Evolutionary conservation across 2,329 filamentous ascomycete species (phyloP).

Genomic region (Passalora sequoiae): DNA sequence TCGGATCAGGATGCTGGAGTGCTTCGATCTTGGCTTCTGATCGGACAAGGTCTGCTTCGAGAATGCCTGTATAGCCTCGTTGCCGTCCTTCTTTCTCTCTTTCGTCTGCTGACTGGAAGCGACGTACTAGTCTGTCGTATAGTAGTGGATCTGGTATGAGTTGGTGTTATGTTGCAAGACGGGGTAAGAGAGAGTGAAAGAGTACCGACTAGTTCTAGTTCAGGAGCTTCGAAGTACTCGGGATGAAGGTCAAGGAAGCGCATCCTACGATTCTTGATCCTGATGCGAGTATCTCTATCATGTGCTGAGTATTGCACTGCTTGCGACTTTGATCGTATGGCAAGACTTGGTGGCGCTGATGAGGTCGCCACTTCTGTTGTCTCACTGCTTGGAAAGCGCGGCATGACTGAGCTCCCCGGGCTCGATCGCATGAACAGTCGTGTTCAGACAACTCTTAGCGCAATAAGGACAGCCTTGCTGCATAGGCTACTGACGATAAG

Average conservation of each 20-base stretch:
- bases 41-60: conserved; percentile 71
- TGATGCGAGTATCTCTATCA: conserved; percentile 6
- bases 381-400: conserved; percentile 2
- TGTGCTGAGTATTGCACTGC: background rate
- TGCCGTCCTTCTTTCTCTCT: conserved; percentile 65
- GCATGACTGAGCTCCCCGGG: background rate
- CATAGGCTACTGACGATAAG: no score
- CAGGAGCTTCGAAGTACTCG: conserved; percentile 60
- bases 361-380: background rate
- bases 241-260: conserved; percentile 69
- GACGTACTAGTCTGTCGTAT: conserved; percentile 74
- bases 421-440: background rate
- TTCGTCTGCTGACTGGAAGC: conserved; percentile 68
- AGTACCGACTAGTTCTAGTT: conserved; percentile 58
- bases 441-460: background rate
- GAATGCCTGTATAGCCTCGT: conserved; percentile 72
- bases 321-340: background rate
- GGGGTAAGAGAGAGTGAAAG: conserved; percentile 5
- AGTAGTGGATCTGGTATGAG: conserved; percentile 71
- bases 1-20: conserved; percentile 50
- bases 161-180: no score
- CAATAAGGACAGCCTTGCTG: background rate
- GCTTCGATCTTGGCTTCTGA: conserved; percentile 70
- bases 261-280: conserved; percentile 66
- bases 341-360: background rate